These are phyloP conservation scores for Huiozyma sinensis DNA, from an alignment of 805 yeast genomes.

Conservation along the genomic window DNA sequence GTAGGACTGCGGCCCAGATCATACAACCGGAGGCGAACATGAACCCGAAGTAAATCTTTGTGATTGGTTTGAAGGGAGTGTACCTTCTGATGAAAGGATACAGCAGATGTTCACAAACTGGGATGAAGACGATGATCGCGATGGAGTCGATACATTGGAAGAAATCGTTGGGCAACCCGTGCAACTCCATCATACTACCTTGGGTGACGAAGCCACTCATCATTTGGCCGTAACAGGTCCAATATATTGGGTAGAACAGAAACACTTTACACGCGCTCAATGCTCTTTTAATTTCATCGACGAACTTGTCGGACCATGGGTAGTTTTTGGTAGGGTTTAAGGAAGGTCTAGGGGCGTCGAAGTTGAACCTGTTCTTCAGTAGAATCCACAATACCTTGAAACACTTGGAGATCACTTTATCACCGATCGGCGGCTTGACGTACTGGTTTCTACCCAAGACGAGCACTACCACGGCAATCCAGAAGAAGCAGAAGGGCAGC, in stretches of 20 bases:
- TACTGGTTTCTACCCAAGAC: slow-evolving; percentile 43
- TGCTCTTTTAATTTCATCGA: slow-evolving; percentile 61
- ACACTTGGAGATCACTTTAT: slow-evolving; percentile 47
- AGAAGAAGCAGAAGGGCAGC: slow-evolving; percentile 60
- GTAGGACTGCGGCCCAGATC: slow-evolving; percentile 70
- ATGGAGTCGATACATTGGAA: slow-evolving; percentile 68
- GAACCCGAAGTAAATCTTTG: slow-evolving; percentile 64
- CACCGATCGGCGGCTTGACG: slow-evolving; percentile 50
- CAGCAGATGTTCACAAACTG: slow-evolving; percentile 50
- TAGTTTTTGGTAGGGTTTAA: slow-evolving; percentile 36
- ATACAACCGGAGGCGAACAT: slow-evolving; percentile 52
- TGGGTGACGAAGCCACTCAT: slow-evolving; percentile 61
- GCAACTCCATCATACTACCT: slow-evolving; percentile 63
- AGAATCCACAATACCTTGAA: slow-evolving; percentile 38
- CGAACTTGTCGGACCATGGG: slow-evolving; percentile 59
- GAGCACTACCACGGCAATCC: slow-evolving; percentile 45
- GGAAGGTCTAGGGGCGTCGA: slow-evolving; percentile 50
- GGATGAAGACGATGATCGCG: slow-evolving; percentile 67
- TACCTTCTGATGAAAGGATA: slow-evolving; percentile 42
- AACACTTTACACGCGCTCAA: slow-evolving; percentile 65
- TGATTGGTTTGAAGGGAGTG: slow-evolving; percentile 55
- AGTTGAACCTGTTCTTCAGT: slow-evolving; percentile 36
- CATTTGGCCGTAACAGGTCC: slow-evolving; percentile 70
- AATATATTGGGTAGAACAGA: slow-evolving; percentile 58
- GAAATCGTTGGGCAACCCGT: slow-evolving; percentile 73